A percentile compares a stretch with the other conserved stretches of the same genome.
Evolutionary conservation across 2,329 filamentous ascomycete genomes (phyloP).

Genomic region (Coniochaeta ligniaria): DNA sequence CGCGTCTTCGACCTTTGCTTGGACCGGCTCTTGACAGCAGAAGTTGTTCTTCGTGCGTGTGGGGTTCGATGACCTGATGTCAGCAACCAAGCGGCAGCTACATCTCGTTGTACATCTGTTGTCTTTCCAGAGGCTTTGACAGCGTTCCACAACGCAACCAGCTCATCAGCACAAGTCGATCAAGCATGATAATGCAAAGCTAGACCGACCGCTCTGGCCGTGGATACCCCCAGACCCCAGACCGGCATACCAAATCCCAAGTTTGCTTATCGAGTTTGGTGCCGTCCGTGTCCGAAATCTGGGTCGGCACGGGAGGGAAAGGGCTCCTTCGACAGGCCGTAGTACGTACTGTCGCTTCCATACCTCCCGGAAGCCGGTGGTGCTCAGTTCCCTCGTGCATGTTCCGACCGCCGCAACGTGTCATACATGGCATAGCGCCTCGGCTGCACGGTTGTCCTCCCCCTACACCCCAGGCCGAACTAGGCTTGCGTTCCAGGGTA

Average conservation of each 20-base stretch:
- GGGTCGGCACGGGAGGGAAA: background rate
- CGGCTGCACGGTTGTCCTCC: constrained; percentile 6
- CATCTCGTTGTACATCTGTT: background rate
- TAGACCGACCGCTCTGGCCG: background rate
- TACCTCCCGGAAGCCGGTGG: background rate
- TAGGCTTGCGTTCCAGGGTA: background rate
- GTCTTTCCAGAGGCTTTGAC: background rate
- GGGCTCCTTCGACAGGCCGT: background rate
- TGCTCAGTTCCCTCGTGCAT: constrained; percentile 3
- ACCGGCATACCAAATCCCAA: background rate
- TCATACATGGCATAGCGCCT: constrained; percentile 4
- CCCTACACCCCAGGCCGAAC: background rate
- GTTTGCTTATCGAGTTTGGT: background rate
- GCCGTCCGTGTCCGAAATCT: background rate
- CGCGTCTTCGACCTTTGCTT: no score
- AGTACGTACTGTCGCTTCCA: background rate
- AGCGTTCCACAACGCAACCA: background rate
- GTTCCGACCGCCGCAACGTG: constrained; percentile 8
- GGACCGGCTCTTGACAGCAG: background rate
- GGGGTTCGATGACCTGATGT: background rate
- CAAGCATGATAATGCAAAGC: background rate
- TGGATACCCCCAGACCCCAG: background rate
- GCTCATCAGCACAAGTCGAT: background rate
- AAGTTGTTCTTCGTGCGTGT: background rate
- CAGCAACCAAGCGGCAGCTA: background rate